Base-by-base conservation (phyloP, 106 monocot genomes). In the Phalaenopsis equestris region DNA sequence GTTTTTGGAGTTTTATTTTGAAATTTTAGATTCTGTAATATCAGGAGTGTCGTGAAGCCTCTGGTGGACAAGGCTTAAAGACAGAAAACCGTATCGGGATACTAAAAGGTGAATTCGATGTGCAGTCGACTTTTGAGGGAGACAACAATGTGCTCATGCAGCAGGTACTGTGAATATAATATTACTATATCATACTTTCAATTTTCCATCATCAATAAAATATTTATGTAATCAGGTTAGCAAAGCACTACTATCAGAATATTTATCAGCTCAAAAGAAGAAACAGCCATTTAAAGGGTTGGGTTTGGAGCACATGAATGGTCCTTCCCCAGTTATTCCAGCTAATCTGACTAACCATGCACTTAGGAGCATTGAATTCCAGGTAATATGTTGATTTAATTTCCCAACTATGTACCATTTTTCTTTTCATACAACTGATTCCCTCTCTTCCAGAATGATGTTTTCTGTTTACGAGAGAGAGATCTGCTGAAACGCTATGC, bases 31-130 rank as follows among this genome's bases (percentile, higher is more conserved):
- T 37, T 55, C 21, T 36, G n/a, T 45, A 73, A 17, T 81, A 79
- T 68, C 56, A 94, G 94, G 94, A 99, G 81, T 99, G 98, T 49
- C 94, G 98, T 76, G 98, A 99, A 82, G 93, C 98, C 55, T 94
- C 94, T 85, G 94, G 98, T 11, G 98, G 98, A n/a, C 98, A 99
- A 90, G 98, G 98, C 23, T 52, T 99, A n/a, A 99, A 93, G 79
- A 91, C 94, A 57, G 94, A 99, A 75, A 99, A 99, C 79, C 92
- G 89, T 16, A 61, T 95, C 72, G 98, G 94, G 17, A 23, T 93
- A 76, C 81, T 93, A 16, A 94, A 92, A 86, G 86, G 91, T 67
- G 98, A 99, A 87, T 99, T 41, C 81, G 98, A 99, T 81, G 98
- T 99, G 11, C 94, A 99, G 55, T 95, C 84, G n/a, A 99, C 98